Evolutionary conservation across 1,139 yeast genomes (phyloP).

Genomic region (Kodamaea alishanica): DNA sequence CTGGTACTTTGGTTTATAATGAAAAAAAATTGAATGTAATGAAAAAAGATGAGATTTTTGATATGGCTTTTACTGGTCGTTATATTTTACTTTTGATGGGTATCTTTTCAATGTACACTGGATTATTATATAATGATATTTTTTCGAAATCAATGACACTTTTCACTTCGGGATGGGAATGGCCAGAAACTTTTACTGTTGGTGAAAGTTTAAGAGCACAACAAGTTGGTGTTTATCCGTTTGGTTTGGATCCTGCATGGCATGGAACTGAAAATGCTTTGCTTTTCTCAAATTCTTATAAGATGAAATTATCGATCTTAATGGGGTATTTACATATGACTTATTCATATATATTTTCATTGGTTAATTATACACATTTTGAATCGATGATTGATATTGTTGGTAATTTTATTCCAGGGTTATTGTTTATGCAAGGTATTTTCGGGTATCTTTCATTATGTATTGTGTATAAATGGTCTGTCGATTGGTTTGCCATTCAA

Average conservation of each 20-base stretch:
- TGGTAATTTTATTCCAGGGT: constrained; percentile 78
- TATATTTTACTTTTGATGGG: constrained; percentile 76
- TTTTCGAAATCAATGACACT: constrained; percentile 75
- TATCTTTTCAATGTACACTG: constrained; percentile 72
- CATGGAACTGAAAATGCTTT: constrained; percentile 78
- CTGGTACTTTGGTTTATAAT: constrained; percentile 53
- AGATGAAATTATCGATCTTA: constrained; percentile 75
- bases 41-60: constrained; percentile 75
- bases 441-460: constrained; percentile 73
- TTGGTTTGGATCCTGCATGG: constrained; percentile 78
- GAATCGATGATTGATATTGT: constrained; percentile 61
- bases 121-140: constrained; percentile 70
- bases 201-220: constrained; percentile 59
- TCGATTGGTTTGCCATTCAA: constrained; percentile 67
- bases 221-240: constrained; percentile 54
- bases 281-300: constrained; percentile 72
- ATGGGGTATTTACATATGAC: constrained; percentile 81
- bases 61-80: constrained; percentile 77
- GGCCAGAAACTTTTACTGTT: constrained; percentile 56
- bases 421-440: constrained; percentile 78
- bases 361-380: constrained; percentile 59
- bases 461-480: constrained; percentile 75
- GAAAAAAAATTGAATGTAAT: constrained; percentile 56
- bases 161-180: constrained; percentile 71
- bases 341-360: constrained; percentile 66